A percentile compares a stretch with the other conserved stretches of the same genome.
phyloP scores from a whole-genome alignment of 208 protist species.

The Histomonas meleagridis region DNA sequence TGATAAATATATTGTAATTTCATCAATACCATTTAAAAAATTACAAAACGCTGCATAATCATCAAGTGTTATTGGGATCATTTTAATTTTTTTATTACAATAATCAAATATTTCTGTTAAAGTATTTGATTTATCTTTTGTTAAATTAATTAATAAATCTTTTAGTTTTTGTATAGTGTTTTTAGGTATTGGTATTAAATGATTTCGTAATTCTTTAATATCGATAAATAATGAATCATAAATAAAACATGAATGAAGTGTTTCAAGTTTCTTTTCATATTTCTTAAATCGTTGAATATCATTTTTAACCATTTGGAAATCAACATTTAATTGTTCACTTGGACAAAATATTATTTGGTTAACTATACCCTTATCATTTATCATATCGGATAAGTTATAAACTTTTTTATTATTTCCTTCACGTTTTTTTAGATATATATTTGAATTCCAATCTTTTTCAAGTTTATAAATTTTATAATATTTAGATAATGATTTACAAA shows the following conservation, averaged over 20 bases:
- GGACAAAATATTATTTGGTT: not conserved
- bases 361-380: not conserved
- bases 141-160: not conserved
- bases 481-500: not conserved
- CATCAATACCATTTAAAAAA: not conserved
- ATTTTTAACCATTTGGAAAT: not conserved
- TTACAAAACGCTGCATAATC: constrained; percentile 15
- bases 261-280: not conserved
- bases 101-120: not conserved
- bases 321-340: not conserved
- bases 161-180: not conserved
- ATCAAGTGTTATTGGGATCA: not conserved
- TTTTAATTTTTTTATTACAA: constrained; percentile 1
- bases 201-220: not conserved
- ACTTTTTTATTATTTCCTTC: not conserved
- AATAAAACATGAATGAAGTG: not conserved
- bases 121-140: not conserved
- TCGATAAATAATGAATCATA: not conserved
- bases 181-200: not conserved
- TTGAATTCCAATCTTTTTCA: not conserved
- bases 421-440: not conserved
- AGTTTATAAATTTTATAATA: not conserved
- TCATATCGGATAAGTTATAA: not conserved
- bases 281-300: not conserved
- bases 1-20: not conserved